These are phyloP conservation scores for Moelleriella libera DNA, from an alignment of 2,329 filamentous ascomycete genomes.

Conservation along the genomic window DNA sequence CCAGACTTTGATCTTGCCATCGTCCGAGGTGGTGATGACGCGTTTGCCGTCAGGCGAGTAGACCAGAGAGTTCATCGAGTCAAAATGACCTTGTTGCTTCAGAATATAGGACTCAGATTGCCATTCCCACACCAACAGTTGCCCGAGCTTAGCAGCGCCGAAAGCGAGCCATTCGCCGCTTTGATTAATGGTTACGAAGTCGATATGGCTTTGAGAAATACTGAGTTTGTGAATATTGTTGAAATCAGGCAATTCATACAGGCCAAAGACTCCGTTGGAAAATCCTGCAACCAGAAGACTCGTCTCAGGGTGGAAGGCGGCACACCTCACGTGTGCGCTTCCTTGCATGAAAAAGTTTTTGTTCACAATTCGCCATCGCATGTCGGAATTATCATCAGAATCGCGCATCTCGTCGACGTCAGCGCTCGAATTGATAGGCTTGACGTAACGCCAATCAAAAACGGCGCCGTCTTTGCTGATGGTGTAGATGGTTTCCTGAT, in stretches of 20 bases:
- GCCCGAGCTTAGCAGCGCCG: constrained; percentile 85
- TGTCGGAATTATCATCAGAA: constrained; percentile 46
- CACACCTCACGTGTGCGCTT: constrained; percentile 73
- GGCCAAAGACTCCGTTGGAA: constrained; percentile 81
- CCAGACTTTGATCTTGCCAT: constrained; percentile 98
- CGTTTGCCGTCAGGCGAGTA: constrained; percentile 91
- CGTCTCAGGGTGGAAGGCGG: constrained; percentile 74
- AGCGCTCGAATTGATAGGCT: constrained; percentile 39
- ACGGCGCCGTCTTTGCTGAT: constrained; percentile 95
- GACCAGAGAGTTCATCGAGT: constrained; percentile 83
- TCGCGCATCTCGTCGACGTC: constrained; percentile 42
- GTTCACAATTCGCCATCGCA: constrained; percentile 84
- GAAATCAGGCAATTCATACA: constrained; percentile 94
- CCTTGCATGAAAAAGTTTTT: constrained; percentile 91
- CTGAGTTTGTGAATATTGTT: constrained; percentile 85
- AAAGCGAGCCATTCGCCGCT: constrained; percentile 96
- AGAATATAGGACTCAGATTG: constrained; percentile 97
- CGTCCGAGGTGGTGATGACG: constrained; percentile 86
- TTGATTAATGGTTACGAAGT: constrained; percentile 87
- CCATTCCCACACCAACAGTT: constrained; percentile 99
- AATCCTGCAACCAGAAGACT: constrained; percentile 95
- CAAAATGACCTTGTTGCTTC: constrained; percentile 95
- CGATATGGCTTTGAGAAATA: constrained; percentile 94
- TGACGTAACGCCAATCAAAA: constrained; percentile 82
- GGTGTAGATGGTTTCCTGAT: constrained; percentile 93